phyloP scores from a whole-genome alignment of 106 monocot genomes.

The Amphibolis antarctica region DNA sequence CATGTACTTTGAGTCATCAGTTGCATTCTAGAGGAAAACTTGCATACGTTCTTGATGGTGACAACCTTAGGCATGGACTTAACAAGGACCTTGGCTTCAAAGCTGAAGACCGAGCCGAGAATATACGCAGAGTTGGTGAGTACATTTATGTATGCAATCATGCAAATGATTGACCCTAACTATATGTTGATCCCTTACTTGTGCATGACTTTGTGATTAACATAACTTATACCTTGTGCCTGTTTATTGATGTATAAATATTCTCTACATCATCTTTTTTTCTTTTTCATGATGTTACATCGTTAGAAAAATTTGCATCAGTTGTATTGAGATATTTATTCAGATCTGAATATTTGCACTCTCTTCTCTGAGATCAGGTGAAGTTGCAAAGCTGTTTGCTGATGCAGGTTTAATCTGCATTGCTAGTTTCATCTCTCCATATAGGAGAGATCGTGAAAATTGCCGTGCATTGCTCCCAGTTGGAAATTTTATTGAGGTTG shows the following conservation, averaged over 20 bases:
- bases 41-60: conserved; percentile 77
- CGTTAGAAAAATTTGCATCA: background rate
- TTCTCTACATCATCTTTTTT: background rate
- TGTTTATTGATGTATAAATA: too few relatives aligned
- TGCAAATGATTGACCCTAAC: too few relatives aligned
- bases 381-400: conserved; percentile 79
- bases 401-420: conserved; percentile 86
- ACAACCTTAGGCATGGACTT: conserved; percentile 80
- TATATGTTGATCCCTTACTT: too few relatives aligned
- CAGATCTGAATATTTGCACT: background rate
- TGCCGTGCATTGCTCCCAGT: conserved; percentile 58
- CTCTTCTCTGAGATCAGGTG: conserved; percentile 29
- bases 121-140: conserved; percentile 77
- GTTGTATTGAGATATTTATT: background rate
- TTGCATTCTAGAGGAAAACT: conserved; percentile 65
- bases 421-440: conserved; percentile 86
- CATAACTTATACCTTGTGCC: too few relatives aligned
- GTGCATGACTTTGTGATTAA: too few relatives aligned
- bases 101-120: conserved; percentile 74
- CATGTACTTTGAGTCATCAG: conserved; percentile 56
- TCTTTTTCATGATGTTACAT: background rate
- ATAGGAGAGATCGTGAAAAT: conserved; percentile 66
- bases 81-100: conserved; percentile 78
- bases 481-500: conserved; percentile 53
- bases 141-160: background rate